Evolutionary conservation across 2,329 filamentous ascomycete species (phyloP).

Genomic region (Phialocephala sp.): DNA sequence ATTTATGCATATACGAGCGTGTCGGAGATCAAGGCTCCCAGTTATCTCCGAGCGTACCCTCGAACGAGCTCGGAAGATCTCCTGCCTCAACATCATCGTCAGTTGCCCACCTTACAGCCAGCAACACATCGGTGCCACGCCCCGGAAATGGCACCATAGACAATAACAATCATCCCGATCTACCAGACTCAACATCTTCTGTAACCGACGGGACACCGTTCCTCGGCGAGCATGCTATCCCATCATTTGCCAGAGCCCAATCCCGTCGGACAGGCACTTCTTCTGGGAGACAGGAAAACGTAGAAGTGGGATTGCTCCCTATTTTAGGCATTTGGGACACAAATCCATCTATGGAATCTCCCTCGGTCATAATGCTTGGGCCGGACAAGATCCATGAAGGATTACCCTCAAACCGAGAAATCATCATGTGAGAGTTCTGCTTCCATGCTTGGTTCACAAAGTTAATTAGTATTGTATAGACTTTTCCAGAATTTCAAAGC

Average conservation of each 20-base stretch:
- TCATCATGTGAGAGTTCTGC: neutral
- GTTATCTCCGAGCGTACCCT: neutral
- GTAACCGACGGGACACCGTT: neutral
- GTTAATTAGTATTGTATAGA: neutral
- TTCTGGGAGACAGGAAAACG: neutral
- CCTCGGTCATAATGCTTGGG: neutral
- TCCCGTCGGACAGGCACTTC: neutral
- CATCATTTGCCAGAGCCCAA: neutral
- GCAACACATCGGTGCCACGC: neutral
- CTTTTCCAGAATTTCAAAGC: neutral
- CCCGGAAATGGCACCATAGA: neutral
- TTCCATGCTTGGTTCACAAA: no score
- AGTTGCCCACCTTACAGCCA: neutral
- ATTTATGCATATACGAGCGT: constrained; percentile 60
- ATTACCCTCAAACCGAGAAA: neutral
- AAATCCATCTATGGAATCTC: neutral
- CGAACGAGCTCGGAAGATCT: neutral
- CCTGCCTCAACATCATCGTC: neutral
- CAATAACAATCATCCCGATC: no score
- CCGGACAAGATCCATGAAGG: neutral
- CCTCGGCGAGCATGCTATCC: neutral
- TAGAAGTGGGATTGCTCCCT: neutral
- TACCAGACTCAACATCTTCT: neutral
- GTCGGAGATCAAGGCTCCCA: neutral
- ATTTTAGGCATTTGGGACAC: neutral